phyloP scores from a whole-genome alignment of 2,329 filamentous ascomycete species.

The Aspergillus sp. region DNA sequence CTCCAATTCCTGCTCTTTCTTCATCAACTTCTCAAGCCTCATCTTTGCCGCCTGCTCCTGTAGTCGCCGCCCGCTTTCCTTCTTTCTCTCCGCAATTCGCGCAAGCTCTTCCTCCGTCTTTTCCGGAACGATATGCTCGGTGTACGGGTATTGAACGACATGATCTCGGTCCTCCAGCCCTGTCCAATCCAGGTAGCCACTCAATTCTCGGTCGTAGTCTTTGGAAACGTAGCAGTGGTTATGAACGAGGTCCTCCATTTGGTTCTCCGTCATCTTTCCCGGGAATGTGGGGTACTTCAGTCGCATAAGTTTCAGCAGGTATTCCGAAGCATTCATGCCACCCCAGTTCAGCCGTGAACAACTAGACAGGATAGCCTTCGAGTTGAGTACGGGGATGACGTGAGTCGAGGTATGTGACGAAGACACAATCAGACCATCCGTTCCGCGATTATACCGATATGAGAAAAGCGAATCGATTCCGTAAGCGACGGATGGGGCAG shows the following conservation, averaged over 20 bases:
- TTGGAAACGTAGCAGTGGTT: conserved; percentile 89
- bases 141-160: conserved; percentile 90
- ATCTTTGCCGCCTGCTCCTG: conserved; percentile 98
- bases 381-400: conserved; percentile 88
- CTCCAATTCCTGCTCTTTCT: conserved; percentile 93
- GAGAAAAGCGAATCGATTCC: conserved; percentile 97
- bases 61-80: conserved; percentile 86
- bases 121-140: conserved; percentile 84
- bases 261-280: conserved; percentile 80
- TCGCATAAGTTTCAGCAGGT: conserved; percentile 83
- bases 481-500: conserved; percentile 85
- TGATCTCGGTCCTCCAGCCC: conserved; percentile 87
- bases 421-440: conserved; percentile 84
- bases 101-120: conserved; percentile 95
- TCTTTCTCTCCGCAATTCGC: conserved; percentile 87
- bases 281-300: conserved; percentile 92
- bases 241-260: conserved; percentile 83
- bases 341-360: conserved; percentile 94
- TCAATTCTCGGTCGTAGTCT: conserved; percentile 79
- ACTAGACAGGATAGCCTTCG: conserved; percentile 80
- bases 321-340: conserved; percentile 86
- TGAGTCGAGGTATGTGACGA: conserved; percentile 95
- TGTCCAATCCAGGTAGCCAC: conserved; percentile 82
- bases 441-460: conserved; percentile 88
- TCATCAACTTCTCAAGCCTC: conserved; percentile 91